Evolutionary conservation across 1,284 basidiomycete species (phyloP).

Genomic region (Trichosporon sp.): DNA sequence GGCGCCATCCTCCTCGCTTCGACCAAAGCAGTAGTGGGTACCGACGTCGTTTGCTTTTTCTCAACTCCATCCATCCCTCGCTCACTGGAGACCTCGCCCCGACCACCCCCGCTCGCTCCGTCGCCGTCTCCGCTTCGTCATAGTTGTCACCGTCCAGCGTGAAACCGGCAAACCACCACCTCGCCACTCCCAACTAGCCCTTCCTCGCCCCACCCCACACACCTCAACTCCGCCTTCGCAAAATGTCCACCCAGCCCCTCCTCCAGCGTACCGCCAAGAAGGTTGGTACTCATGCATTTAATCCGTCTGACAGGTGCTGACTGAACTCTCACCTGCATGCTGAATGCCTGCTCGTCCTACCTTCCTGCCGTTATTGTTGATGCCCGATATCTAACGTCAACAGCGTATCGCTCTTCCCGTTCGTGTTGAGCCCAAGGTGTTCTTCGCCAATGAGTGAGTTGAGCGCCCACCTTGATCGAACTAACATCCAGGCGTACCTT

Average conservation of each 20-base stretch:
- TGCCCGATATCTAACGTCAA: neutral
- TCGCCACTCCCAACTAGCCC: neutral
- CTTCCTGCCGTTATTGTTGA: neutral
- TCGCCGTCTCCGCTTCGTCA: neutral
- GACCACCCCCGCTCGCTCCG: neutral
- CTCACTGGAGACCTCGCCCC: neutral
- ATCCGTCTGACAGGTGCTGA: neutral
- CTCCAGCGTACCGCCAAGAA: conserved; percentile 94
- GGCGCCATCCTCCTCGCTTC: conserved; percentile 14
- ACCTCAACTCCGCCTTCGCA: neutral
- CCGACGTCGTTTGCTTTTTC: neutral
- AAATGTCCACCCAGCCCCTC: conserved; percentile 96
- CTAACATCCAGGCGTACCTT: conserved; percentile 66
- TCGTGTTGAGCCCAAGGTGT: conserved; percentile 84
- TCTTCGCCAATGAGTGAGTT: conserved; percentile 86
- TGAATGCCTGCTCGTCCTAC: neutral
- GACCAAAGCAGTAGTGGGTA: conserved; percentile 13
- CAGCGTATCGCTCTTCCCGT: conserved; percentile 89
- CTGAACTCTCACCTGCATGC: neutral
- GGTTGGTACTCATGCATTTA: conserved; percentile 33
- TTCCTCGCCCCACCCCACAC: conserved; percentile 15
- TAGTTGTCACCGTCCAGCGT: neutral
- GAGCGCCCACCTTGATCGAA: neutral
- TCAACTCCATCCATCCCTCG: neutral
- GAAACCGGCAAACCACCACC: neutral